These are phyloP conservation scores for Corymbia citriodora DNA, from an alignment of 441 rosid genomes.

Conservation along the genomic window DNA sequence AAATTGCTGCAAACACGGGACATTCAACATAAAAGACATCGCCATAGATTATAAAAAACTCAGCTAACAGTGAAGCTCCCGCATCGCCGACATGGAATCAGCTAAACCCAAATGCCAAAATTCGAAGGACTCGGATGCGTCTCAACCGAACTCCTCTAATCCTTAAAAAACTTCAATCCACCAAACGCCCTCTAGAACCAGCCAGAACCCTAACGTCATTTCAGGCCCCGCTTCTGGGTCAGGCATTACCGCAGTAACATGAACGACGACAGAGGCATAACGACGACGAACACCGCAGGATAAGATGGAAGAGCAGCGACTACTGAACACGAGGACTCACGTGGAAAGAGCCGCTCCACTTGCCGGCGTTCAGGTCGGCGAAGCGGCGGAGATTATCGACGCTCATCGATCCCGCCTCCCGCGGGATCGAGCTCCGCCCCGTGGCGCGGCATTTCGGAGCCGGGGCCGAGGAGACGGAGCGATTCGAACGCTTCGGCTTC, in stretches of 20 bases:
- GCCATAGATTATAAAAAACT: not conserved
- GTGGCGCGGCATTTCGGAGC: slow-evolving; percentile 14
- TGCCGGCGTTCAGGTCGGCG: slow-evolving; percentile 59
- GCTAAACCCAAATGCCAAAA: not conserved
- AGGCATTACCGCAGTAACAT: not conserved
- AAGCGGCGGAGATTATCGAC: slow-evolving; percentile 67
- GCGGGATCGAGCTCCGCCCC: slow-evolving; percentile 11
- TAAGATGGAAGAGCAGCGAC: not conserved
- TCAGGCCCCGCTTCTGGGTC: not conserved
- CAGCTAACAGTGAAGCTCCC: not conserved
- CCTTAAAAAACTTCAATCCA: not conserved
- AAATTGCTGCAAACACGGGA: slow-evolving; percentile 59
- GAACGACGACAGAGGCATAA: not conserved
- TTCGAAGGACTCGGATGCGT: not conserved
- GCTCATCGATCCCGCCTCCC: slow-evolving; percentile 39
- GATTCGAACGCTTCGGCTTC: not conserved
- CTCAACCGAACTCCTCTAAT: not conserved
- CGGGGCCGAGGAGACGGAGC: slow-evolving; percentile 9
- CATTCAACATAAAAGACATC: not conserved
- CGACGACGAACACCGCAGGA: not conserved
- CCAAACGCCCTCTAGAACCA: not conserved
- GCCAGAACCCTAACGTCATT: not conserved
- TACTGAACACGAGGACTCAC: slow-evolving; percentile 18
- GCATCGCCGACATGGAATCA: not conserved
- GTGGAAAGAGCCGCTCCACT: slow-evolving; percentile 82